Percentiles rank a stretch among this genome's conserved stretches.
phyloP scores from a whole-genome alignment of 2,329 filamentous ascomycete genomes.

The Sclerotinia borealis region DNA sequence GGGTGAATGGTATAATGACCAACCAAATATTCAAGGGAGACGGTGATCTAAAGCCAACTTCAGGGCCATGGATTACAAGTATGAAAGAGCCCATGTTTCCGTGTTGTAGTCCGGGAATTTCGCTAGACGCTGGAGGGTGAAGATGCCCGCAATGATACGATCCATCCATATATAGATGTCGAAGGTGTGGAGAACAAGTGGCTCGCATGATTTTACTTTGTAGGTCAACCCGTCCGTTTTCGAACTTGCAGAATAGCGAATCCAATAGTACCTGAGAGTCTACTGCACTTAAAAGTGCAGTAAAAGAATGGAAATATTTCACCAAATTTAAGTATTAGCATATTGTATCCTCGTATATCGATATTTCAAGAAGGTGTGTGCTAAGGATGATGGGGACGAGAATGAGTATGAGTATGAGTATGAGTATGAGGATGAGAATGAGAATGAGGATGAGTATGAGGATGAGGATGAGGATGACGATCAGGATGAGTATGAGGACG shows the following conservation, averaged over 20 bases:
- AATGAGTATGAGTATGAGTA: no score
- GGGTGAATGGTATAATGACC: neutral
- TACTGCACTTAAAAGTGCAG: neutral
- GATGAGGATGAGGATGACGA: neutral
- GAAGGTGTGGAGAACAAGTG: constrained; percentile 6
- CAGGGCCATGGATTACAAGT: neutral
- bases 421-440: neutral
- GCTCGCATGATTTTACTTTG: neutral
- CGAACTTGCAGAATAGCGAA: neutral
- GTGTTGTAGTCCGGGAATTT: neutral
- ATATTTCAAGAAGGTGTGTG: neutral
- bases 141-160: neutral
- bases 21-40: neutral
- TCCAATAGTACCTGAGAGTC: neutral
- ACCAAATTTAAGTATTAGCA: no score
- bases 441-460: neutral
- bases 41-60: neutral
- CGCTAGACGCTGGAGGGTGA: neutral
- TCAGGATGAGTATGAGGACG: neutral
- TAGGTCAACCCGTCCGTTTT: neutral
- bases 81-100: neutral
- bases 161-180: neutral
- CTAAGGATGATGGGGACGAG: neutral
- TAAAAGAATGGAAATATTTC: no score
- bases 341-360: neutral